phyloP scores from a whole-genome alignment of 371 early-diverging fungal species.

The Mortierella sp. region DNA sequence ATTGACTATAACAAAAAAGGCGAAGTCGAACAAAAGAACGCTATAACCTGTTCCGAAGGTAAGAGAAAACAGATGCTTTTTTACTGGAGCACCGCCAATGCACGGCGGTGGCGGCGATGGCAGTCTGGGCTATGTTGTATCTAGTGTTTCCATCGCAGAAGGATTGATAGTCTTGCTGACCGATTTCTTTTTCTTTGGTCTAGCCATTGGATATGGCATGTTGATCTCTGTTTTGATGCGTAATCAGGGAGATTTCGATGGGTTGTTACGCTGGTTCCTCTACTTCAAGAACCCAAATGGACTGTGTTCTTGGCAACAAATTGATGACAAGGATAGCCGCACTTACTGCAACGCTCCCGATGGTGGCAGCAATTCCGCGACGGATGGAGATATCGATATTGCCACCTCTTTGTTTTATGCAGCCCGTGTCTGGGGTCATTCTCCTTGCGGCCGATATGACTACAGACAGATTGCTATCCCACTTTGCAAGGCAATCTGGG shows the following conservation, averaged over 20 bases:
- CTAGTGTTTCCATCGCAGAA: not conserved
- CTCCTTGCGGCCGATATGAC: slow-evolving; percentile 63
- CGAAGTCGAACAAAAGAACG: slow-evolving; percentile 52
- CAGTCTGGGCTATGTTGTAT: not conserved
- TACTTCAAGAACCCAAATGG: slow-evolving; percentile 67
- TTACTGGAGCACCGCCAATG: not conserved
- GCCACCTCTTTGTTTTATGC: slow-evolving; percentile 71
- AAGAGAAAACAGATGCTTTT: not conserved
- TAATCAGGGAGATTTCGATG: slow-evolving; percentile 73
- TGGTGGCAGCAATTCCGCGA: slow-evolving; percentile 72
- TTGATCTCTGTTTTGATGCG: slow-evolving; percentile 69
- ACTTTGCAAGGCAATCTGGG: slow-evolving; percentile 63
- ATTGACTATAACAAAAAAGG: slow-evolving; percentile 57
- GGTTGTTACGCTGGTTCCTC: slow-evolving; percentile 66
- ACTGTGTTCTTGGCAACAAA: slow-evolving; percentile 77
- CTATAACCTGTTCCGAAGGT: slow-evolving; percentile 57
- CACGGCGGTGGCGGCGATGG: not conserved
- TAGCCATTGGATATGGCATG: slow-evolving; percentile 71
- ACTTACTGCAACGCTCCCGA: slow-evolving; percentile 72
- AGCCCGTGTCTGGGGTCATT: slow-evolving; percentile 65
- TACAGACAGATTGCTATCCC: slow-evolving; percentile 62
- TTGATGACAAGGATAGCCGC: slow-evolving; percentile 60
- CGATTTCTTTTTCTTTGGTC: not conserved
- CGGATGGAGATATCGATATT: slow-evolving; percentile 74
- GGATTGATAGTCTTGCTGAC: not conserved